Evolutionary conservation across 805 yeast genomes (phyloP).

Genomic region (Pichia eremophila): DNA sequence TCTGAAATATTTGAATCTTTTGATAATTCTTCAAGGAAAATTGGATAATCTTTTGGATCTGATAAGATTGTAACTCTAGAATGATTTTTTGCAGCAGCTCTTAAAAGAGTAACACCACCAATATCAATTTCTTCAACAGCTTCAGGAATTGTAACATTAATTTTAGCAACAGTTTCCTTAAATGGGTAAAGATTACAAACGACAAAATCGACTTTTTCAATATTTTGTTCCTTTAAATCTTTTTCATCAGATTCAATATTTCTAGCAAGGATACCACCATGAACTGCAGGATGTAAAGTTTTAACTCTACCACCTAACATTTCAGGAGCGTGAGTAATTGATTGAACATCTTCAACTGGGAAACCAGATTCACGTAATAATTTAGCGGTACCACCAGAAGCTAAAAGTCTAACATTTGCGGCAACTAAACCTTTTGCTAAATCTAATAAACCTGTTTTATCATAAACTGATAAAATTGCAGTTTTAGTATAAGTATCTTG

Average conservation of each 20-base stretch:
- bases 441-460: slow-evolving; percentile 93
- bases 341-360: slow-evolving; percentile 91
- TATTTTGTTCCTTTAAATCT: slow-evolving; percentile 81
- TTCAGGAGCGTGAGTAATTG: slow-evolving; percentile 97
- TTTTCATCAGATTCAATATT: slow-evolving; percentile 83
- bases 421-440: slow-evolving; percentile 90
- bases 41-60: slow-evolving; percentile 89
- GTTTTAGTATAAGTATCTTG: slow-evolving; percentile 46
- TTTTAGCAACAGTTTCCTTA: slow-evolving; percentile 93
- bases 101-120: slow-evolving; percentile 93
- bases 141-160: slow-evolving; percentile 90
- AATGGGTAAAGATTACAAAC: slow-evolving; percentile 98
- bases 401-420: slow-evolving; percentile 83
- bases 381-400: slow-evolving; percentile 96
- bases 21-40: slow-evolving; percentile 69
- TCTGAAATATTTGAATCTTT: slow-evolving; percentile 55
- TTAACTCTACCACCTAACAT: slow-evolving; percentile 98
- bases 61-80: slow-evolving; percentile 90
- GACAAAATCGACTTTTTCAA: slow-evolving; percentile 92
- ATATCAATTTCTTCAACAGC: slow-evolving; percentile 98
- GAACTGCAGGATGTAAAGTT: slow-evolving; percentile 97
- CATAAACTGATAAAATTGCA: slow-evolving; percentile 94
- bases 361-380: slow-evolving; percentile 95
- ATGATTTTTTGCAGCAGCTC: slow-evolving; percentile 99
- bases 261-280: slow-evolving; percentile 95